phyloP scores from a whole-genome alignment of 139 green algal species.

The Nannochloris sp. region DNA sequence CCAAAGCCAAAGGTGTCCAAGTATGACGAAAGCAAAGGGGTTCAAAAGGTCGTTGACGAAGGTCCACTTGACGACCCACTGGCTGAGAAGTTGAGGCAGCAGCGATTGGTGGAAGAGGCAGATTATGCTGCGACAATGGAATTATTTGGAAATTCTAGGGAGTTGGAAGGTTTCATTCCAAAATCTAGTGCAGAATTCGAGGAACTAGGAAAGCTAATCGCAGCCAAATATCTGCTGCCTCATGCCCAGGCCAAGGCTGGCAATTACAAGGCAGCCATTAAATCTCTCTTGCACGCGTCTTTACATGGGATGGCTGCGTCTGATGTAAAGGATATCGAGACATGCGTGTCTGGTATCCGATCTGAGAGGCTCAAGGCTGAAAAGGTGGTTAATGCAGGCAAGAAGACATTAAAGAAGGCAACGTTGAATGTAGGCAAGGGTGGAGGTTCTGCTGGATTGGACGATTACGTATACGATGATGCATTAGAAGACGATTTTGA shows the following conservation, averaged over 20 bases:
- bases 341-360: constrained; percentile 37
- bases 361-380: constrained; percentile 63
- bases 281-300: constrained; percentile 28
- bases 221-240: constrained; percentile 39
- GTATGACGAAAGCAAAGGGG: constrained; percentile 36
- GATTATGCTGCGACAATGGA: constrained; percentile 55
- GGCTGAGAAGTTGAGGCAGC: constrained; percentile 57
- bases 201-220: constrained; percentile 32
- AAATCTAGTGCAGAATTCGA: constrained; percentile 70
- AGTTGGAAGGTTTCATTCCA: constrained; percentile 55
- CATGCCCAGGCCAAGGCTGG: constrained; percentile 33
- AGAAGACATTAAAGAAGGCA: constrained; percentile 57
- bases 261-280: constrained; percentile 16
- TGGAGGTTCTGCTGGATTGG: constrained; percentile 51
- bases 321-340: constrained; percentile 66
- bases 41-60: constrained; percentile 17
- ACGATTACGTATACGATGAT: constrained; percentile 73
- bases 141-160: constrained; percentile 47
- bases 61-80: constrained; percentile 42
- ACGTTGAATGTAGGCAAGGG: constrained; percentile 56
- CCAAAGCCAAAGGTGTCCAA: constrained; percentile 25
- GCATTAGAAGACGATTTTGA: constrained; percentile 46
- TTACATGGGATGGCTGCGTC: constrained; percentile 26
- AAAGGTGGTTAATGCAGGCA: constrained; percentile 30
- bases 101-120: constrained; percentile 63